Evolutionary conservation across 306 rosid species (phyloP), one percentile per base, ranked within the genome.

Genomic region (Castanea mollissima): DNA sequence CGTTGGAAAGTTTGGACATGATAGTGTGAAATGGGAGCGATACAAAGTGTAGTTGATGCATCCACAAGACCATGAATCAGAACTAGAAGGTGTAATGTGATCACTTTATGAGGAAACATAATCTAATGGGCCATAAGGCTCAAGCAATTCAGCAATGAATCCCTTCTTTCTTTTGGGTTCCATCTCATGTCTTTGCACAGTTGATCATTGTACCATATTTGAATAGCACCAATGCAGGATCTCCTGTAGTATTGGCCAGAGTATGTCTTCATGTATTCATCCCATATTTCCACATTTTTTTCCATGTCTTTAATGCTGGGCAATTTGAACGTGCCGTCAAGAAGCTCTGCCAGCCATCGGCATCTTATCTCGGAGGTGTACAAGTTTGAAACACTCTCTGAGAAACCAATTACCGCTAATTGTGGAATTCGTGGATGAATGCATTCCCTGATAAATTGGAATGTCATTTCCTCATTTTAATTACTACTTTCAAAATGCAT

Each of bases 111-210:
- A 69, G 18, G 84, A 54, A 55, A 75, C 78, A 74, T 90, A 92
- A 60, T 92, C 97, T 32, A 49, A 1, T 16, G 93, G 94, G 14
- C 93, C 92, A 76, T 90, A 89, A 55, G 94, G 93, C 58, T 84
- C 54, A 80, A 90, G 87, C 4, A 92, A 69, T 21, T 92, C 92
- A 74, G 91, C 84, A 5, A 89, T n/a, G 59, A 89, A 74, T 18
- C 93, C 91, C 14, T 85, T 90, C 78, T 89, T 92, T 58, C 91
- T 87, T 56, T 35, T 83, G 35, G 93, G 68, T 83, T 92, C 95
- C 90, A 90, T 5, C 89, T 84, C 90, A 90, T 92, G 89, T 90
- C 95, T 41, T 83, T 89, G 88, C 97, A 92, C 0, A 90, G 38
- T 38, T 87, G 95, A 60, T 91, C 93, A 49, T 78, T 80, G 56